Conservation (phyloP, 495 filamentous ascomycete genomes). For the Neurospora intermedia region DNA sequence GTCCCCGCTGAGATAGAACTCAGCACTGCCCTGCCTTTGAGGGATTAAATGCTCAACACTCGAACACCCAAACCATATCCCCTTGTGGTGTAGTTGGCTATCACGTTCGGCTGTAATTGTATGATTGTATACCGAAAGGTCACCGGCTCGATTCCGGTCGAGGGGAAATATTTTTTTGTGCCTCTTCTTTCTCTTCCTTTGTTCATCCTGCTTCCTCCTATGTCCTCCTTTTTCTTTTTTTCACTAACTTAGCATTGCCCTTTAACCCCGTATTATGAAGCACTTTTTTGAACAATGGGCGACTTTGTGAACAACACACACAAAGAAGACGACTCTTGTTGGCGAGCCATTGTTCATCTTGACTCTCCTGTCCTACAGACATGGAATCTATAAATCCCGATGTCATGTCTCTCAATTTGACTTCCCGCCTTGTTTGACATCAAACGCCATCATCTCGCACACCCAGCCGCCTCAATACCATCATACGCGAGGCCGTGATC, state of each 20-base stretch:
- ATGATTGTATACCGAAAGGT: background rate
- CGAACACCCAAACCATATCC: background rate
- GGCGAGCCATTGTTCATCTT: background rate
- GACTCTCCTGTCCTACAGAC: background rate
- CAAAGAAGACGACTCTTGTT: background rate
- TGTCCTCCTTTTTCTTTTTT: background rate
- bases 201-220: background rate
- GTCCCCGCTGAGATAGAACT: background rate
- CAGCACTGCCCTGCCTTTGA: background rate
- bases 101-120: background rate
- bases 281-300: background rate
- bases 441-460: background rate
- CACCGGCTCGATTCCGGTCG: background rate
- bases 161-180: background rate
- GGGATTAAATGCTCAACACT: background rate
- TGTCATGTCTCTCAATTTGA: background rate
- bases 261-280: background rate
- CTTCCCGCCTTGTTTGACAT: background rate
- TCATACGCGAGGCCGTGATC: background rate
- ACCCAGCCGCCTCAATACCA: background rate
- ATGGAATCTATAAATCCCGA: background rate
- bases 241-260: background rate
- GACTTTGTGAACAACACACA: background rate
- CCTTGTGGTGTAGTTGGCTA: background rate
- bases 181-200: background rate